Base-by-base conservation (phyloP, 164 flowering plant genomes). In the Stephania japonica region DNA sequence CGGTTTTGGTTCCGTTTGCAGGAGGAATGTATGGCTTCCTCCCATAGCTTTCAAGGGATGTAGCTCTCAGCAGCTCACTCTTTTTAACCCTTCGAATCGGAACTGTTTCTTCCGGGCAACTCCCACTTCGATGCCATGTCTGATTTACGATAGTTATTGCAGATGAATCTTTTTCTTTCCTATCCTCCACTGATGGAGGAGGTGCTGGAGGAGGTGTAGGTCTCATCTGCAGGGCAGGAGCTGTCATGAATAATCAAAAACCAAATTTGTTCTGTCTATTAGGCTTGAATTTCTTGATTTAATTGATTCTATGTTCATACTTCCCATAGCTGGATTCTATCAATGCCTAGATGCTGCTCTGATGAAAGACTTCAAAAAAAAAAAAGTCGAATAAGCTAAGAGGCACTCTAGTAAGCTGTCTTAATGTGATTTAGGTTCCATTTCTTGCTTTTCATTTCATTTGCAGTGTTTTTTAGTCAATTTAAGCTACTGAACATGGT, bases 61-160 rank as follows among this genome's bases (percentile, higher is more conserved):
- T 25, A 19, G 71, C 27, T 24, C 59, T 67, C 3, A 71, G 43
- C 1, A 76, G 64, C 21, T 25, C 69, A 3, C 65, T 27, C 12
- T 67, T 78, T 23, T 44, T 76, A 69, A 68, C 61, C 66, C 90
- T 80, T n/a, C 88, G 80, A 11, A 86, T 68, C 0, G 89, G 92
- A 10, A 89, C 69, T 11, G 90, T 86, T 72, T 87, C 90, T 26
- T 78, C 21, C 0, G 92, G 92, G 70, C 90, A 89, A 32, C 78
- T 85, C 68, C 92, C 90, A 73, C 75, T 83, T 80, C 68, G 84
- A 7, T 77, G 82, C 90, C 92, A 89, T n/a, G 73, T 7, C 42
- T 89, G 92, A 16, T 77, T 53, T 41, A 24, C n/a, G 13, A 1
- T 67, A 38, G 44, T 68, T 8, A 8, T 32, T 8, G 75, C 47